Base-by-base conservation (phyloP, 495 filamentous ascomycete genomes). In the Parmelia sp. region DNA sequence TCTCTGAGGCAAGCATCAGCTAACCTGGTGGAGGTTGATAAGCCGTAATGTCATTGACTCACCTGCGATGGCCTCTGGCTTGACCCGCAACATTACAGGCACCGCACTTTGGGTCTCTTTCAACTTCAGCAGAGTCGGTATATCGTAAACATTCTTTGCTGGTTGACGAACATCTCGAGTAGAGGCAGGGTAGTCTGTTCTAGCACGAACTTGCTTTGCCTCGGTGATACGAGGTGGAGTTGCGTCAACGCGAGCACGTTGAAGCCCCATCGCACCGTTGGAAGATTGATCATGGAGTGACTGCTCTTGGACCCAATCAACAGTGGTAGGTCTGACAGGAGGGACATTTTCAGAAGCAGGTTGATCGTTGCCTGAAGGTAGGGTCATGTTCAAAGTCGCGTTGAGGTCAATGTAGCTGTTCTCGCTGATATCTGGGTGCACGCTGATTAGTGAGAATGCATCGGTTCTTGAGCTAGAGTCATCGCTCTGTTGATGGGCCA, bases 11-110 rank as follows among this genome's bases (percentile, higher is more conserved):
- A 15, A 21, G 31, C 0, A n/a, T 60, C 21, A 63, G 55, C 57
- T 25, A 35, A 27, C 1, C 23, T 27, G 3, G 19, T 12, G 40
- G n/a, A 40, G 45, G 19, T 23, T 17, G 3, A 39, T 10, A 2
- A 55, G 51, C 51, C 11, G 35, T 2, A 25, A 3, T 0, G 10
- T 29, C 21, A 11, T 39, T 21, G 5, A 40, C 42, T 62, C 44
- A 68, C 66, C 63, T 44, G 66, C 63, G 44, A 68, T 65, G 47
- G 66, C 63, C 51, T 65, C 66, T 45, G 66, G 63, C 33, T 59
- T 68, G 36, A 68, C 64, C 11, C 64, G 64, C 19, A 64, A 27
- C 60, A 68, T 65, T 1, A 68, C 66, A 23, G 63, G 56, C 19
- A 68, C 58, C 1, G 57, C 63, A 42, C 47, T 44, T 36, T 65